These are phyloP conservation scores for Sanghuangporus sanghuang DNA, from an alignment of 1,284 basidiomycete species.

Conservation along the genomic window DNA sequence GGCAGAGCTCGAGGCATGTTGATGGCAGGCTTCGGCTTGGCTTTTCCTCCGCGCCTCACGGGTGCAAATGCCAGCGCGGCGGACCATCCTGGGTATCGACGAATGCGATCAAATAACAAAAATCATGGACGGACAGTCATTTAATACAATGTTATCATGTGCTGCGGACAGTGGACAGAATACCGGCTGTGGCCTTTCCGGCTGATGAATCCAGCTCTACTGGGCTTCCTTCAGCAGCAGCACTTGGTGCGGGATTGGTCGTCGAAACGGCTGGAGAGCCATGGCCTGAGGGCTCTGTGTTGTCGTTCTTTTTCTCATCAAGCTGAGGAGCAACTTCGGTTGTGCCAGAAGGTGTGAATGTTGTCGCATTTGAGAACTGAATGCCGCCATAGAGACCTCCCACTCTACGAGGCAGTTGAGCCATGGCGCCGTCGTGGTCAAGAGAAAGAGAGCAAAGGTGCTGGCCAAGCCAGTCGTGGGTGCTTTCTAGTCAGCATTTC, in stretches of 20 bases:
- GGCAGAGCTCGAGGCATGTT: slow-evolving; percentile 45
- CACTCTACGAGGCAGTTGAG: slow-evolving; percentile 40
- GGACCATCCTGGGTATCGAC: slow-evolving; percentile 63
- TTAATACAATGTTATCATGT: slow-evolving; percentile 31
- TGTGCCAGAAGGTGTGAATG: slow-evolving; percentile 36
- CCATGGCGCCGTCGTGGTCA: slow-evolving; percentile 10
- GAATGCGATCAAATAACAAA: slow-evolving; percentile 32
- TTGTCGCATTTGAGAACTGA: slow-evolving; percentile 63
- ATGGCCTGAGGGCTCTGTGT: background rate
- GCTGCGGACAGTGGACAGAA: slow-evolving; percentile 43
- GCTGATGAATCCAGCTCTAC: slow-evolving; percentile 23
- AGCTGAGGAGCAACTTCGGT: slow-evolving; percentile 4
- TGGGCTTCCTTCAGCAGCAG: slow-evolving; percentile 17
- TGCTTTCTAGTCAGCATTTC: background rate
- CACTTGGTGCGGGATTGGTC: slow-evolving; percentile 22
- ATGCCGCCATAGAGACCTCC: slow-evolving; percentile 79
- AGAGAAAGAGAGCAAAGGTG: background rate
- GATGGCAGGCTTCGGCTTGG: slow-evolving; percentile 48
- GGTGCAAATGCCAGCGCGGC: slow-evolving; percentile 83
- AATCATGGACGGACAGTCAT: slow-evolving; percentile 23
- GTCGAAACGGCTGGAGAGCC: background rate
- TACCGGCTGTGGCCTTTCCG: slow-evolving; percentile 77
- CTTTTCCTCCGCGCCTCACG: slow-evolving; percentile 47
- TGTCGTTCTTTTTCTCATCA: background rate
- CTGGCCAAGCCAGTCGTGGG: background rate